Conservation (phyloP, 139 green algal genomes). For the Closterium sp. region DNA sequence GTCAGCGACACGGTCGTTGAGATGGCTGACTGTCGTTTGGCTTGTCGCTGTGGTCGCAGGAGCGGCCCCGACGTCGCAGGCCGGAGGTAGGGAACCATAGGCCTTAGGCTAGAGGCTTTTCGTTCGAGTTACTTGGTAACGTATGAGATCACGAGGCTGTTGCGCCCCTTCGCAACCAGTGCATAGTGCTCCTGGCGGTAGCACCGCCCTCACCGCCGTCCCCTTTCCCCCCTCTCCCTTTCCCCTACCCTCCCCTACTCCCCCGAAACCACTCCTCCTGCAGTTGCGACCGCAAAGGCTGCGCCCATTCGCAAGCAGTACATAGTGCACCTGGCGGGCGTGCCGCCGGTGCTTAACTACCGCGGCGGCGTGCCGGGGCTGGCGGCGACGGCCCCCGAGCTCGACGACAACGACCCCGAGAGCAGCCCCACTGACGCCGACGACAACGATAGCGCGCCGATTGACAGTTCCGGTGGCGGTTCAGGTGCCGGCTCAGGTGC, state of each 20-base stretch:
- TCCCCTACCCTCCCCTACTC: not conserved
- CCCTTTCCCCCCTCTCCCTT: no score
- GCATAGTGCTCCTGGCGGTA: no score
- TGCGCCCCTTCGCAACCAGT: no score
- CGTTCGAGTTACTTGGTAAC: no score
- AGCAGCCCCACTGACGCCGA: not conserved
- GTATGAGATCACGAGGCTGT: no score
- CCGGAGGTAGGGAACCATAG: not conserved
- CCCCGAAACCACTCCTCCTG: no score
- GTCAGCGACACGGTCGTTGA: not conserved
- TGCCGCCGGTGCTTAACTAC: not conserved
- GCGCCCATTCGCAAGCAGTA: not conserved
- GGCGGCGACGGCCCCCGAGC: not conserved
- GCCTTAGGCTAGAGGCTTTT: no score
- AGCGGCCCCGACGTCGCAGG: not conserved
- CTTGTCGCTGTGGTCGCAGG: not conserved
- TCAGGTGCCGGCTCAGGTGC: not conserved
- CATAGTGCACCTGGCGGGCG: not conserved
- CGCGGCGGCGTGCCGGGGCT: not conserved
- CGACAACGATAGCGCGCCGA: not conserved
- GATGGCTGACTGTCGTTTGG: not conserved
- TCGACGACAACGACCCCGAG: not conserved
- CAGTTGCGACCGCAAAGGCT: not conserved
- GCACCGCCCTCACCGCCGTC: no score
- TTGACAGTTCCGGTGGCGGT: not conserved